Evolutionary conservation across 2,329 filamentous ascomycete genomes (phyloP), one percentile per base, ranked within the genome.

Genomic region (Rachicladosporium sp.): DNA sequence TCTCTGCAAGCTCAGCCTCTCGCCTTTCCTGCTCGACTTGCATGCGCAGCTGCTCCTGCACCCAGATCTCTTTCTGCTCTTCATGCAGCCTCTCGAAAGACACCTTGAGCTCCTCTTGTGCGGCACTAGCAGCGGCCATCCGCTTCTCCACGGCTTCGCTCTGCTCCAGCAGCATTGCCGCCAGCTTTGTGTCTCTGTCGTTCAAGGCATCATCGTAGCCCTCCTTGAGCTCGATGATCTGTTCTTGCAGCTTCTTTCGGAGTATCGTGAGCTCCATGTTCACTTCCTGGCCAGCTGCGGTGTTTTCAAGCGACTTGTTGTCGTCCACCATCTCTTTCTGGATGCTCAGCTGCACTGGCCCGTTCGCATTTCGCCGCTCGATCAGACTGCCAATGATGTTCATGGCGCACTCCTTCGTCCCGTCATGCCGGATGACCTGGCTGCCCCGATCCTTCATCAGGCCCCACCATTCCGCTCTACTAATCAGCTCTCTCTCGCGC

Each of bases 291-390:
- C 50, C 50, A 4, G 50, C 50, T n/a, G 42, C 36, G 2, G 50
- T 54, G 5, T 48, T 33, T 5, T 38, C 38, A 2, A 53, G 46
- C 6, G 36, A 21, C 31, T 48, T 54, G 9, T 40, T 31, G 19
- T 52, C 39, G 10, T 51, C 47, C 13, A 53, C 48, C 30, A 53
- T 38, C 29, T 54, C 45, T 12, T 38, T 29, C 36, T 53, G 50
- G 13, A 52, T 49, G 10, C 47, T 34, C 1, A 54, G 41, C 8
- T 46, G 39, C 4, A 50, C 33, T 10, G 21, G 33, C 9, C 23
- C n/a, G 10, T 23, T 21, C 13, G 29, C n/a, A 4, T 11, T 32
- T 12, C 29, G 29, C 30, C 43, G 43, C 2, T 33, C 23, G 10
- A 46, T 33, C 10, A 53, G 15, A n/a, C 27, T 15, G 2, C 31